Conservation (phyloP, 2,329 filamentous ascomycete species). For the Aspergillus quadrilineatus region DNA sequence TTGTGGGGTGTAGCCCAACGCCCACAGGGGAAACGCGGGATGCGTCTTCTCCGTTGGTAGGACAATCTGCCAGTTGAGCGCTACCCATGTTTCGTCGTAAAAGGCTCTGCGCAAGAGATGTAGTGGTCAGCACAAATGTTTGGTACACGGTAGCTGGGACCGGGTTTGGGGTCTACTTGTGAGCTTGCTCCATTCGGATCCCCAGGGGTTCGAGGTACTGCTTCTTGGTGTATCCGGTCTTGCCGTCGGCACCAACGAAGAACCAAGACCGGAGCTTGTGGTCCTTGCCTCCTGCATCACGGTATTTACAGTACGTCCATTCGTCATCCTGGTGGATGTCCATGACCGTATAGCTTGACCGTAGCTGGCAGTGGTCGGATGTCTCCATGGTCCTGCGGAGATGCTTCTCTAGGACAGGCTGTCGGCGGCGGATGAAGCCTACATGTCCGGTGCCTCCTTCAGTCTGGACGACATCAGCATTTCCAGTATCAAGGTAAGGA, state of each 20-base stretch:
- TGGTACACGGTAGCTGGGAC: too few relatives aligned
- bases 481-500: not conserved
- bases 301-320: conserved; percentile 21
- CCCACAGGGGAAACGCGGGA: conserved; percentile 51
- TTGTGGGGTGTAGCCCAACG: conserved; percentile 46
- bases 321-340: conserved; percentile 17
- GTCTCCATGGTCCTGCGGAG: conserved; percentile 18
- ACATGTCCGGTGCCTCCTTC: conserved; percentile 33
- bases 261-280: conserved; percentile 26
- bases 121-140: not conserved
- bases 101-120: conserved; percentile 11
- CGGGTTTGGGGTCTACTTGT: too few relatives aligned
- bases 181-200: conserved; percentile 36
- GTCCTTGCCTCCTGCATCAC: conserved; percentile 18
- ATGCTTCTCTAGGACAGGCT: conserved; percentile 29
- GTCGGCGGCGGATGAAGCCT: conserved; percentile 32
- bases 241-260: conserved; percentile 51
- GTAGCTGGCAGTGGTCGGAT: conserved; percentile 16
- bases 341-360: conserved; percentile 20
- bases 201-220: conserved; percentile 47
- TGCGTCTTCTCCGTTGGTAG: conserved; percentile 49
- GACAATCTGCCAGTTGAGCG: conserved; percentile 47
- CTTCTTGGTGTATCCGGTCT: conserved; percentile 49
- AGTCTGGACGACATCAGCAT: conserved; percentile 17
- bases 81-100: conserved; percentile 46